A percentile compares a stretch with the other conserved stretches of the same genome.
These are phyloP conservation scores for Orbilia javanica DNA, from an alignment of 2,329 filamentous ascomycete genomes.

Conservation along the genomic window DNA sequence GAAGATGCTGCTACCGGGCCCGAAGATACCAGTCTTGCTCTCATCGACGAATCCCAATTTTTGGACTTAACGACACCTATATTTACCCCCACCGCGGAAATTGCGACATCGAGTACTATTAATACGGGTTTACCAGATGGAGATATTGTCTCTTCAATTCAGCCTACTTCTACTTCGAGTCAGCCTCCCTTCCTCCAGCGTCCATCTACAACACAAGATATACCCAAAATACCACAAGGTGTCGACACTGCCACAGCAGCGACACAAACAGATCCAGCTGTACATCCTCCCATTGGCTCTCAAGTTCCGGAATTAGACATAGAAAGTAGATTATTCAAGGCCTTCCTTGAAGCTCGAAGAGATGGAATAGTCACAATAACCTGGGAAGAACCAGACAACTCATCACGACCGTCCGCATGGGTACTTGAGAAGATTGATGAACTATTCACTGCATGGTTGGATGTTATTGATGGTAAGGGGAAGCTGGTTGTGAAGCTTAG, in stretches of 20 bases:
- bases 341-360: constrained; percentile 21
- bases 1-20: neutral
- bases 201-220: constrained; percentile 27
- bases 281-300: neutral
- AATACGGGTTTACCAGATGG: neutral
- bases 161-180: neutral
- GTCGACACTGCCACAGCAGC: neutral
- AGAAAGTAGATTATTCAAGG: constrained; percentile 7
- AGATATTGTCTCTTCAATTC: neutral
- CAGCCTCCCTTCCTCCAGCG: neutral
- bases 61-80: neutral
- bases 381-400: constrained; percentile 47
- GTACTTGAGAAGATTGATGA: constrained; percentile 50
- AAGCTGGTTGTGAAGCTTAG: constrained; percentile 39
- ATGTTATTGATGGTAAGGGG: constrained; percentile 33
- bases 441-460: constrained; percentile 34
- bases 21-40: neutral
- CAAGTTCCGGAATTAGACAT: constrained; percentile 20
- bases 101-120: neutral
- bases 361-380: constrained; percentile 18
- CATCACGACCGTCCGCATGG: constrained; percentile 32
- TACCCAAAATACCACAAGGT: constrained; percentile 36
- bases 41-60: constrained; percentile 10
- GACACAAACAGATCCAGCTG: neutral
- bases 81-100: neutral